Conservation (phyloP, 257 asterid species). For the Salvia rosmarinus region DNA sequence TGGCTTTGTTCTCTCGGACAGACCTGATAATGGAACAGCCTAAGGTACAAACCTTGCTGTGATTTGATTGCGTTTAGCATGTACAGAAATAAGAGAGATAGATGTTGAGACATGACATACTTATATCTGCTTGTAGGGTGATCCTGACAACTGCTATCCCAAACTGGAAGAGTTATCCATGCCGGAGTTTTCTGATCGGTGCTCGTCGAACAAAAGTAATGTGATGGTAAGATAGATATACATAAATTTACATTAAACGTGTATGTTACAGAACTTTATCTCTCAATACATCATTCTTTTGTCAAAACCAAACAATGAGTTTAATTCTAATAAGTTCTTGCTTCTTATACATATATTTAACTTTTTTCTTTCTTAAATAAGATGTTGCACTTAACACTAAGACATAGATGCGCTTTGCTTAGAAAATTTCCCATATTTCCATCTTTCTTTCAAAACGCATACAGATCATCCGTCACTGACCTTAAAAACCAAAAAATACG, state of each 20-base stretch:
- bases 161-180: conserved; percentile 48
- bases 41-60: conserved; percentile 38
- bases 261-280: neutral
- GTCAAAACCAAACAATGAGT: too few relatives aligned
- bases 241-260: too few relatives aligned
- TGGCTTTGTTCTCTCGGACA: neutral
- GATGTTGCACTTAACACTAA: neutral
- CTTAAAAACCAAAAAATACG: neutral
- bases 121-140: conserved; percentile 32
- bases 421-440: neutral
- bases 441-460: neutral
- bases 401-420: neutral
- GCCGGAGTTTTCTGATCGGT: conserved; percentile 45
- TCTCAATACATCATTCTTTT: too few relatives aligned
- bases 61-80: conserved; percentile 15
- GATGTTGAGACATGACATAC: conserved; percentile 25
- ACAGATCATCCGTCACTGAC: too few relatives aligned
- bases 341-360: neutral
- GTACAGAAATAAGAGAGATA: neutral
- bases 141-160: conserved; percentile 31
- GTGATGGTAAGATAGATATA: too few relatives aligned
- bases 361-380: neutral
- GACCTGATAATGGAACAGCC: conserved; percentile 16
- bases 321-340: too few relatives aligned
- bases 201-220: too few relatives aligned